Evolutionary conservation across 2,329 filamentous ascomycete species (phyloP), one percentile per base, ranked within the genome.

Genomic region (Akanthomyces lecanii): DNA sequence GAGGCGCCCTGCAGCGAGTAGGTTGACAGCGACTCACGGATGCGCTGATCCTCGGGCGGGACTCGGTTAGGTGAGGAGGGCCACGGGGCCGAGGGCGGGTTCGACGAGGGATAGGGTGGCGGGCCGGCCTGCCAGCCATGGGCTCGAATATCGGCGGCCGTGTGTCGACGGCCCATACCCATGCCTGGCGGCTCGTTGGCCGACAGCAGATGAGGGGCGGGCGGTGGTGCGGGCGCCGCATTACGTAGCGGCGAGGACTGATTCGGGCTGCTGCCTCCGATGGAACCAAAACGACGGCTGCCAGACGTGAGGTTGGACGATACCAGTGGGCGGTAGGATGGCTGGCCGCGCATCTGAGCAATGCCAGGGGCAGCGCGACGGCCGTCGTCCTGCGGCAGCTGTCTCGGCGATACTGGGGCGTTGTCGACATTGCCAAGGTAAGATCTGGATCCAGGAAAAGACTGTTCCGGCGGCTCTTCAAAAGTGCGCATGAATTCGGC

Each of bases 71-170:
- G 84, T 10, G 84, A 85, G 3, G 82, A 76, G 0, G 84, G 83
- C 80, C 82, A 85, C 16, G 79, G 79, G 3, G 76, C 74, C 0
- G 81, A 78, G 10, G 80, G 75, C 2, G 79, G 75, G 12, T 86
- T 86, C 4, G 88, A 87, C 8, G 84, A 81, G 71, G 87, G 65
- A 44, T 71, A 90, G 12, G 88, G 90, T 5, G 89, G 89, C 30
- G 85, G 81, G 48, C 66, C 67, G 8, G 81, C 81, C 66, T 87
- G 88, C 87, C 90, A 94, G 44, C 89, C 91, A 72, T 92, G 89
- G 69, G 93, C 89, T 60, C 95, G 89, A 69, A 99, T 98, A 73
- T 99, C 95, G 64, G 95, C 95, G 45, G 93, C 94, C 1, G 95
- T 99, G 76, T 99, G 95, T 65, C 94, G 86, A 66, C 94, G 88